phyloP scores from a whole-genome alignment of 345 rosid species.

The Litchi chinensis region DNA sequence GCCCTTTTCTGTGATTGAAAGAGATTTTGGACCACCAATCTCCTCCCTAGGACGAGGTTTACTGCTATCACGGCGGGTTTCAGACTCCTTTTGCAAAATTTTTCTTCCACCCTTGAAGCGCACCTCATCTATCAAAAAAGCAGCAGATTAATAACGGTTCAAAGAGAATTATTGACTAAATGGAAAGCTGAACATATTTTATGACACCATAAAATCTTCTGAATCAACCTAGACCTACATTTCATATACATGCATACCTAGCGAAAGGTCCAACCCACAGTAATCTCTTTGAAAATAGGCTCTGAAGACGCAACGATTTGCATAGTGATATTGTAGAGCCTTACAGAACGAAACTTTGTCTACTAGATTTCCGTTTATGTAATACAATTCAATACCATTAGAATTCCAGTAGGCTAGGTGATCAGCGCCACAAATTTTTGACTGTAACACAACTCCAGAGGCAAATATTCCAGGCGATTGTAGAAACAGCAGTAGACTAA shows the following conservation, averaged over 20 bases:
- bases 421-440: constrained; percentile 55
- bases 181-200: background rate
- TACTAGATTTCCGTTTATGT: constrained; percentile 60
- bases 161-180: background rate
- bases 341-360: constrained; percentile 55
- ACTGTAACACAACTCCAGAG: constrained; percentile 40
- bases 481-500: constrained; percentile 44
- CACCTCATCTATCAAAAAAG: constrained; percentile 38
- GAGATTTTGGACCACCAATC: constrained; percentile 15
- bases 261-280: constrained; percentile 41
- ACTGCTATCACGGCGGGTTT: constrained; percentile 5
- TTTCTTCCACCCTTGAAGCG: constrained; percentile 47
- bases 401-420: constrained; percentile 49
- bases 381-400: constrained; percentile 44
- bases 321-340: constrained; percentile 48
- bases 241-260: constrained; percentile 45
- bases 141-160: constrained; percentile 17
- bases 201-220: background rate
- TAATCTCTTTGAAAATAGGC: constrained; percentile 36
- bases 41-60: constrained; percentile 15
- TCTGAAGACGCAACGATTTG: constrained; percentile 45
- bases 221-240: constrained; percentile 1
- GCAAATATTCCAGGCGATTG: constrained; percentile 42
- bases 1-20: constrained; percentile 34
- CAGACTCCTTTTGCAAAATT: constrained; percentile 45